Evolutionary conservation across 139 green algal species (phyloP), one percentile per base, ranked within the genome.

Genomic region (Pycnococcus provasolii): DNA sequence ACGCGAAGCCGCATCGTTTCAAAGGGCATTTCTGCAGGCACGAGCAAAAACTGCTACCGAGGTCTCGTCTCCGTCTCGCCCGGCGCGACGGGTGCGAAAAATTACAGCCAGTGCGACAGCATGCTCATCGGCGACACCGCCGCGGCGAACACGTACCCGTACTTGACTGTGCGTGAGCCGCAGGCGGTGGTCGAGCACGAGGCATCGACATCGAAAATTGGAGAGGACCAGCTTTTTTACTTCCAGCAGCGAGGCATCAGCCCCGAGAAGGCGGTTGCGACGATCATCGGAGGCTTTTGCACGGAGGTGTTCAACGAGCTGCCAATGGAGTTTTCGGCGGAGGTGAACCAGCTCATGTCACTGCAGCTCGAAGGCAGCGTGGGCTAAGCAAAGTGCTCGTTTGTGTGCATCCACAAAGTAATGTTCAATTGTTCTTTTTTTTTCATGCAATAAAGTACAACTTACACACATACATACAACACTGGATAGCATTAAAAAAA

Each of bases 151-250:
- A 99, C 94, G 0, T 99, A 99, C 80, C 94, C 94, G 0, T 99
- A 99, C 87, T 98, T 99, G 66, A 77, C 91, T 79, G 93, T 99
- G 62, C 84, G 88, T 4, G 79, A 98, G 51, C 90, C 92, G 1
- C 83, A 74, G 5, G 88, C 91, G 4, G 72, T 81, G 3, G 94
- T 99, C 45, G 94, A 99, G 85, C 94, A 99, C 69, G 94, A 99
- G 79, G 94, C 94, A 0, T 86, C 65, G 55, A 99, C 94, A 42
- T 87, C 67, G 68, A 99, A 99, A 85, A 98, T 99, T 59, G 90
- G 91, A 1, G 94, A 98, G 80, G 94, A 99, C 71, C 94, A 99
- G 86, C 83, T 99, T 44, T 99, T 99, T 68, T 99, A 99, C 83
- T 97, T 98, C 78, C 92, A 97, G 81, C 90, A 97, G 82, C 77